Evolutionary conservation across 805 yeast genomes (phyloP).

Genomic region (Teunomyces cretensis): DNA sequence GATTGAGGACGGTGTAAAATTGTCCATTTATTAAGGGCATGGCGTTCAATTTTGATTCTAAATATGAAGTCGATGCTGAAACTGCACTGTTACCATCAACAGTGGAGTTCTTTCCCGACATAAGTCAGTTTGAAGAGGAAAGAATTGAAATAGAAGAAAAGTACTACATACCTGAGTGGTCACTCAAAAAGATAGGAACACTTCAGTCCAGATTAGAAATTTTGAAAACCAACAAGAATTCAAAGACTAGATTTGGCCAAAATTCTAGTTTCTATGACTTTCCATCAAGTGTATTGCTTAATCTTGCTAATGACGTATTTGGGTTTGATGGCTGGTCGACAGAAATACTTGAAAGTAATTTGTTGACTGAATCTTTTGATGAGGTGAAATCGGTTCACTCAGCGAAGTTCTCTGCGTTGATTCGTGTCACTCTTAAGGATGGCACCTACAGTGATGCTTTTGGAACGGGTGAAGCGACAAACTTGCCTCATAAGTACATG

Average conservation of each 20-base stretch:
- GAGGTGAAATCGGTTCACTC: slow-evolving; percentile 19
- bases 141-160: slow-evolving; percentile 6
- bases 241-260: slow-evolving; percentile 6
- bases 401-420: slow-evolving; percentile 25
- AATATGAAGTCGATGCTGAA: slow-evolving; percentile 7
- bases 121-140: slow-evolving; percentile 18
- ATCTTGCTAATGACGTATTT: slow-evolving; percentile 50
- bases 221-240: slow-evolving; percentile 19
- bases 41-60: slow-evolving; percentile 8
- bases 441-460: slow-evolving; percentile 37
- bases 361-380: slow-evolving; percentile 19
- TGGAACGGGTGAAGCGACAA: slow-evolving; percentile 41
- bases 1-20: neutral
- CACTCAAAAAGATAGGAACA: slow-evolving; percentile 45
- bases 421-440: slow-evolving; percentile 42
- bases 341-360: slow-evolving; percentile 29
- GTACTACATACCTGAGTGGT: slow-evolving; percentile 45
- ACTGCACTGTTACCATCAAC: slow-evolving; percentile 10
- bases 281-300: slow-evolving; percentile 27
- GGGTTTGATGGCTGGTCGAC: slow-evolving; percentile 61
- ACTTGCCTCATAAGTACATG: slow-evolving; percentile 31
- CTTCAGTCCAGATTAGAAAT: slow-evolving; percentile 48
- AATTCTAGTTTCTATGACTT: neutral
- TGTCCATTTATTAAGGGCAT: neutral
- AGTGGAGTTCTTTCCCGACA: slow-evolving; percentile 23